Percentiles rank a stretch among this genome's conserved stretches.
These are phyloP conservation scores for Trichophyton benhamiae DNA, from an alignment of 2,329 filamentous ascomycete species.

Conservation along the genomic window DNA sequence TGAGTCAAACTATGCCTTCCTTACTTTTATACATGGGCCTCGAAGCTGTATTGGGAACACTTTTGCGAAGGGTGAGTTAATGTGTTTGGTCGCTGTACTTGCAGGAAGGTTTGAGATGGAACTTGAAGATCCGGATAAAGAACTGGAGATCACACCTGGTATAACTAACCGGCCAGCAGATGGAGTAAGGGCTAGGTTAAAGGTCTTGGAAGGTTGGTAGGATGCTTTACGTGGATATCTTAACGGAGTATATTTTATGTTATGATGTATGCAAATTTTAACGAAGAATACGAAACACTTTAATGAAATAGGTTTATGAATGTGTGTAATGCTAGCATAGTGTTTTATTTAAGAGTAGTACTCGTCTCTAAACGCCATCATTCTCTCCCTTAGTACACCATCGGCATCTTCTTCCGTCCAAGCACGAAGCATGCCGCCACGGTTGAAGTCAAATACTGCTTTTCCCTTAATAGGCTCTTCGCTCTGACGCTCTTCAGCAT, in stretches of 20 bases:
- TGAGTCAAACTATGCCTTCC: slow-evolving; percentile 59
- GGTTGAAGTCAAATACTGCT: slow-evolving; percentile 70
- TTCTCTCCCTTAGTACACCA: slow-evolving; percentile 24
- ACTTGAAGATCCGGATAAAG: slow-evolving; percentile 48
- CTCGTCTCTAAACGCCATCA: slow-evolving; percentile 35
- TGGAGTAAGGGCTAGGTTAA: slow-evolving; percentile 58
- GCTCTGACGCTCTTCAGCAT: slow-evolving; percentile 24
- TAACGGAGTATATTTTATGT: not conserved
- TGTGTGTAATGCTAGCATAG: not conserved
- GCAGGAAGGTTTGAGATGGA: slow-evolving; percentile 60
- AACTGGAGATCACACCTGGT: slow-evolving; percentile 54
- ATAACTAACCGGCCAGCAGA: slow-evolving; percentile 62
- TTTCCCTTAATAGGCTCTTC: slow-evolving; percentile 25
- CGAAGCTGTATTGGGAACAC: slow-evolving; percentile 70
- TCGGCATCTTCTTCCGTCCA: slow-evolving; percentile 41
- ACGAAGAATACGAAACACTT: not conserved
- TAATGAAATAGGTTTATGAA: not conserved
- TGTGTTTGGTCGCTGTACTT: slow-evolving; percentile 64
- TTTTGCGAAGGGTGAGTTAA: slow-evolving; percentile 77
- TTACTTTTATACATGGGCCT: slow-evolving; percentile 80
- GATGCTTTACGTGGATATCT: not conserved
- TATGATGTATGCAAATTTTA: not conserved
- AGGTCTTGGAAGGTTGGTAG: slow-evolving; percentile 54
- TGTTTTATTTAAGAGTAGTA: slow-evolving; percentile 16
- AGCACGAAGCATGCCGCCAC: slow-evolving; percentile 75